A percentile compares a stretch with the other conserved stretches of the same genome.
Evolutionary conservation across 148 eudicot genomes (phyloP).

Genomic region (Simmondsia chinensis): DNA sequence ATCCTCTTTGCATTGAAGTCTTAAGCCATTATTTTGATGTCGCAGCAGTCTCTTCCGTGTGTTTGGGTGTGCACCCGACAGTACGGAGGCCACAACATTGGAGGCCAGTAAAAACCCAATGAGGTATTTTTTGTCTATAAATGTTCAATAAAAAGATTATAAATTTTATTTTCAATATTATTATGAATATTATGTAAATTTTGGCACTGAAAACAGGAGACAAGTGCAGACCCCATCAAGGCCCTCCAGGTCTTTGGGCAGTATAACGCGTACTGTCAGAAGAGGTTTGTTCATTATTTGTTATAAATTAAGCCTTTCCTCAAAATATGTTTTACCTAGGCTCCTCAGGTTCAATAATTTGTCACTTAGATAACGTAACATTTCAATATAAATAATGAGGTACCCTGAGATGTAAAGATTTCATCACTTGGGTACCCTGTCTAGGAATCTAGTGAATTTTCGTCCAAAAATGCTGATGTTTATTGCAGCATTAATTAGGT

Average conservation of each 20-base stretch:
- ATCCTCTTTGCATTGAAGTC: background rate
- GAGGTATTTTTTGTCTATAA: constrained; percentile 67
- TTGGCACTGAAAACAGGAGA: constrained; percentile 41
- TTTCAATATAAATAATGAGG: no score
- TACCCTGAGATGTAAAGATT: no score
- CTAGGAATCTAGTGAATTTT: no score
- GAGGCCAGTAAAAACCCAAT: constrained; percentile 99
- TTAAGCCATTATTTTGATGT: constrained; percentile 3
- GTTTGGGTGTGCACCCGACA: constrained; percentile 71
- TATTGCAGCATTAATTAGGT: no score
- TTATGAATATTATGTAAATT: background rate
- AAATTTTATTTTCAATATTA: background rate
- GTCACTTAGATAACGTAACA: no score
- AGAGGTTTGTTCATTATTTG: constrained; percentile 38
- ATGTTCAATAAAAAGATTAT: background rate
- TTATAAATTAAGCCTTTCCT: no score
- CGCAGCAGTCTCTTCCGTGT: constrained; percentile 96
- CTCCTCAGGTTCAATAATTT: no score
- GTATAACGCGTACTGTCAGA: constrained; percentile 57
- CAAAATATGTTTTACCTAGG: no score
- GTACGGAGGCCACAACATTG: constrained; percentile 83
- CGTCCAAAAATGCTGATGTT: no score
- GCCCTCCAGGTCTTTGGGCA: constrained; percentile 68
- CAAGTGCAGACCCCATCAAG: constrained; percentile 81
- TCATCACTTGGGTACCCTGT: no score